phyloP scores from a whole-genome alignment of 176 grass and related monocot genomes.

The Zizania latifolia region DNA sequence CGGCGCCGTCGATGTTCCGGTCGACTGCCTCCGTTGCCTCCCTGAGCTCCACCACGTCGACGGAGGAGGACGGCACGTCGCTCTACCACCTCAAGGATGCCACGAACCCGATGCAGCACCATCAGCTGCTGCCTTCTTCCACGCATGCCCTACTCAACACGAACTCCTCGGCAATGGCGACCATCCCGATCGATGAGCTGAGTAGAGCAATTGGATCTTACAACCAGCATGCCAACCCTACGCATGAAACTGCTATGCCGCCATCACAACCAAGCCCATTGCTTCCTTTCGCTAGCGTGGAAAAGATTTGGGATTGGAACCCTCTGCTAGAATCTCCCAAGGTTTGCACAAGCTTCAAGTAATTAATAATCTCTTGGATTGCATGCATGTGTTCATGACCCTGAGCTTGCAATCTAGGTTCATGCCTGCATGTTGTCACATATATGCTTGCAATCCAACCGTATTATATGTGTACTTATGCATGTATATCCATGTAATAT shows the following conservation, averaged over 20 bases:
- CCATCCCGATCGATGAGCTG: conserved; percentile 65
- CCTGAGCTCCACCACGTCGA: conserved; percentile 64
- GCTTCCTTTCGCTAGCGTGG: conserved; percentile 53
- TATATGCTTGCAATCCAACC: neutral
- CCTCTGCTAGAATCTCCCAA: conserved; percentile 46
- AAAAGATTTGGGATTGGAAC: conserved; percentile 95
- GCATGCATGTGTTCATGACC: neutral
- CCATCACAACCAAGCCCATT: conserved; percentile 38
- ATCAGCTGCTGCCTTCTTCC: conserved; percentile 17
- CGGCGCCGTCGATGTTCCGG: conserved; percentile 17
- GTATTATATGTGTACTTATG: conserved; percentile 16
- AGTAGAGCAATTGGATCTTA: conserved; percentile 57
- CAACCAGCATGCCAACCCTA: conserved; percentile 28
- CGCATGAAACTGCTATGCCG: conserved; percentile 13
- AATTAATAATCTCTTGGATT: conserved; percentile 12
- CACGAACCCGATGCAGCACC: conserved; percentile 11
- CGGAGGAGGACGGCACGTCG: conserved; percentile 63
- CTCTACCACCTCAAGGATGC: conserved; percentile 43
- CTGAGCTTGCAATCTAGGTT: no score
- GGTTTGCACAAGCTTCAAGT: conserved; percentile 80
- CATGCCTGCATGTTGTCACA: neutral
- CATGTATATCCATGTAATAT: conserved; percentile 30
- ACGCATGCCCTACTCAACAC: conserved; percentile 44
- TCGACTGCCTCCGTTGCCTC: conserved; percentile 54
- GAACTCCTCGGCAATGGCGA: conserved; percentile 40